These are phyloP conservation scores for Torulaspora indica DNA, from an alignment of 805 yeast genomes.

Conservation along the genomic window DNA sequence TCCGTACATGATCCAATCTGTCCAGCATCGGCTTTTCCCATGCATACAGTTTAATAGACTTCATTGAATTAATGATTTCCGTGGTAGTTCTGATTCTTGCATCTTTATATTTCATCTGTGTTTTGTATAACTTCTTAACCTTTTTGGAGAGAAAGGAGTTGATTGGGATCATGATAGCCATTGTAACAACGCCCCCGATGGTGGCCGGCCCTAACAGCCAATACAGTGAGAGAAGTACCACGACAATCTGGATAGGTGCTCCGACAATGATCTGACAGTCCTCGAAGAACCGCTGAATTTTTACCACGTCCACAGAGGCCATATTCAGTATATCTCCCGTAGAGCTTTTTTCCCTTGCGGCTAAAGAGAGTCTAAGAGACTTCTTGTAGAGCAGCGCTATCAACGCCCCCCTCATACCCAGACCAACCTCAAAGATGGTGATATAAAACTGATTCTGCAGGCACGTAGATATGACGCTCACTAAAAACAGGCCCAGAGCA, in stretches of 20 bases:
- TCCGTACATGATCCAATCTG: constrained; percentile 50
- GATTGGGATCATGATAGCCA: constrained; percentile 54
- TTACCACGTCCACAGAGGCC: constrained; percentile 69
- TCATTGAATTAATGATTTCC: constrained; percentile 56
- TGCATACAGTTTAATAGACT: constrained; percentile 61
- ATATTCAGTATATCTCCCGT: constrained; percentile 79
- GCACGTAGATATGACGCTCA: constrained; percentile 56
- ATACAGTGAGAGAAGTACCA: constrained; percentile 52
- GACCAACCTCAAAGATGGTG: constrained; percentile 53
- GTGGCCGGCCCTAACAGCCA: constrained; percentile 55
- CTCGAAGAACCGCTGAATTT: constrained; percentile 56
- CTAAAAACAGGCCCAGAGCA: constrained; percentile 57
- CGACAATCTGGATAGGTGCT: constrained; percentile 52
- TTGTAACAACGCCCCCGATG: constrained; percentile 50
- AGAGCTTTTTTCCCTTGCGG: constrained; percentile 53
- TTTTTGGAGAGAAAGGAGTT: constrained; percentile 46
- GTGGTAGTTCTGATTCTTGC: constrained; percentile 53
- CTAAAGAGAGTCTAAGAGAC: constrained; percentile 61
- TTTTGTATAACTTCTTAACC: constrained; percentile 44
- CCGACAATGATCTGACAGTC: constrained; percentile 52
- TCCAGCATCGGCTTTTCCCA: constrained; percentile 65
- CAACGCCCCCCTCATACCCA: constrained; percentile 61
- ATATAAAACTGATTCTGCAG: constrained; percentile 66
- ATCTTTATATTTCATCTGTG: constrained; percentile 61
- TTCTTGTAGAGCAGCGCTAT: constrained; percentile 67